Conservation (phyloP, 2,329 filamentous ascomycete genomes). For the Pezicula rhizophila region DNA sequence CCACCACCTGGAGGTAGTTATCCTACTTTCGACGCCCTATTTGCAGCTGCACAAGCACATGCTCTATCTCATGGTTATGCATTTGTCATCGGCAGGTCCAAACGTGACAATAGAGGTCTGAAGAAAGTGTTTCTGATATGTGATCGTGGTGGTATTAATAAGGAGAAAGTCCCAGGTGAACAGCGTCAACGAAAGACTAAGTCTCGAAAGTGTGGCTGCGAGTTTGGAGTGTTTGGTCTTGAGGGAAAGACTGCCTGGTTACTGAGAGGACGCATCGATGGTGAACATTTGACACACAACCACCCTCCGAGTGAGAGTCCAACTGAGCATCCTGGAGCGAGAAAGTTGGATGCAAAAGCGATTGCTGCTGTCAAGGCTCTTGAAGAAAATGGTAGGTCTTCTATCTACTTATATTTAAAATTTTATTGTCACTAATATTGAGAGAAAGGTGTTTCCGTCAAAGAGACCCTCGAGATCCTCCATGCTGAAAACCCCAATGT, state of each 20-base stretch:
- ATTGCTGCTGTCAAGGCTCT: conserved; percentile 60
- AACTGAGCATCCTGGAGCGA: conserved; percentile 58
- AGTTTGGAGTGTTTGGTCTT: conserved; percentile 65
- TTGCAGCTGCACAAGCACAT: conserved; percentile 58
- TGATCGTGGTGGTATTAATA: conserved; percentile 60
- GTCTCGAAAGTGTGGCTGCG: conserved; percentile 63
- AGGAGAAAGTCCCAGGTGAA: conserved; percentile 33
- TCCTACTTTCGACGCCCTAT: conserved; percentile 57
- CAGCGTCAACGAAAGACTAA: conserved; percentile 53
- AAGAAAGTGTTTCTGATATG: conserved; percentile 65
- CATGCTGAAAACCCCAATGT: conserved; percentile 59
- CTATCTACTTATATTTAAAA: conserved; percentile 3
- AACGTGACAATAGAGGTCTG: conserved; percentile 56
- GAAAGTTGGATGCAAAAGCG: conserved; percentile 62
- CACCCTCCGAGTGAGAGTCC: conserved; percentile 62
- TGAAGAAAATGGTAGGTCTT: conserved; percentile 55
- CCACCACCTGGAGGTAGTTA: conserved; percentile 57
- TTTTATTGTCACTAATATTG: conserved; percentile 26
- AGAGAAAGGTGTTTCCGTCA: conserved; percentile 53
- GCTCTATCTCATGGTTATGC: conserved; percentile 63
- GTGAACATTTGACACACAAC: conserved; percentile 53
- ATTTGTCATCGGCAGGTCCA: conserved; percentile 61
- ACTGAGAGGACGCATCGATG: conserved; percentile 56
- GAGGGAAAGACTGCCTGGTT: conserved; percentile 64
- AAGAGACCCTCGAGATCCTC: conserved; percentile 59